These are phyloP conservation scores for Suillus placidus DNA, from an alignment of 768 basidiomycete genomes.

Conservation along the genomic window DNA sequence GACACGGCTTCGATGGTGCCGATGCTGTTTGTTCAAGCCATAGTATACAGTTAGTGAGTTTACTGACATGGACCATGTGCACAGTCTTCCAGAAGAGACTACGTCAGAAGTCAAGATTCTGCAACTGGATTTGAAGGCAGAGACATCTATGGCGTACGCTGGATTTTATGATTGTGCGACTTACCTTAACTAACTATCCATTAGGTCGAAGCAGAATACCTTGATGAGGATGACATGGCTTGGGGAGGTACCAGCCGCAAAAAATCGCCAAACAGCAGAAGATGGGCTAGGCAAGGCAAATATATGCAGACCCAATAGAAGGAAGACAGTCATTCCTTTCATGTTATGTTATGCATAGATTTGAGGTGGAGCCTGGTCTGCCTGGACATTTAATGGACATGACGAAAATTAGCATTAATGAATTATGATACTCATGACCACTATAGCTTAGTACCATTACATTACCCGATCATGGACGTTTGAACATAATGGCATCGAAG, in stretches of 20 bases:
- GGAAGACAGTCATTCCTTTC: background rate
- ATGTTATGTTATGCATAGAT: background rate
- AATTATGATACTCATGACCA: background rate
- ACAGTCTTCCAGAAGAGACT: constrained; percentile 21
- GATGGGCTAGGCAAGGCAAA: background rate
- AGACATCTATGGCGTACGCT: constrained; percentile 25
- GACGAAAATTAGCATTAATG: background rate
- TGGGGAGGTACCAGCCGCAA: constrained; percentile 21
- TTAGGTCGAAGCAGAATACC: constrained; percentile 27
- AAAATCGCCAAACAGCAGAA: constrained; percentile 8
- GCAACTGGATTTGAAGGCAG: constrained; percentile 22
- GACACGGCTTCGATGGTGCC: constrained; percentile 16
- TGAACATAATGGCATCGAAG: background rate
- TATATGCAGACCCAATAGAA: background rate
- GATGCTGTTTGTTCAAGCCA: constrained; percentile 16
- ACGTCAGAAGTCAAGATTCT: constrained; percentile 15
- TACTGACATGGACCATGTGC: background rate
- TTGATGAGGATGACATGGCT: constrained; percentile 32
- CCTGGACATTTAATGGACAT: background rate
- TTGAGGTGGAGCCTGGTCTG: background rate
- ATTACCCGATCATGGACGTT: background rate
- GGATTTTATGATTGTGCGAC: background rate
- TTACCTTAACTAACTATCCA: constrained; percentile 1
- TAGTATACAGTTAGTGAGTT: background rate
- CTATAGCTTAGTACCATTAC: background rate